Base-by-base conservation (phyloP, 1,139 yeast species). In the Candida pseudocylindracea region DNA sequence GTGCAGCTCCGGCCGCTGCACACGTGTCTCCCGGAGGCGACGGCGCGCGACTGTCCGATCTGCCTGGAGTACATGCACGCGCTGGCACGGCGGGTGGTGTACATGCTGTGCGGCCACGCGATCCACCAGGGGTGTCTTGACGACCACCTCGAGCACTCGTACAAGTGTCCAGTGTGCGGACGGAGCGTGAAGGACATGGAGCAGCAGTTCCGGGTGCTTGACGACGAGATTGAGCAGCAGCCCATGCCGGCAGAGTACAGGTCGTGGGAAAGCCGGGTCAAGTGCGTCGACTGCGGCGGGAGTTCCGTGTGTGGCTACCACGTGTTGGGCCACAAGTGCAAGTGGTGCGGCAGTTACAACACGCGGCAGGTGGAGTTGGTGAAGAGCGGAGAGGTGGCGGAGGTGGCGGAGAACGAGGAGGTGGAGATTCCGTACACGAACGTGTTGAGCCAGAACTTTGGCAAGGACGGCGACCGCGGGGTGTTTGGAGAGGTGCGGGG, bases 31-130 rank as follows among this genome's bases (percentile, higher is more conserved):
- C 80, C 76, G 43, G 73, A 81, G 42, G 72, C 92, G 6, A 81
- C 94, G 1, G 91, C 78, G 48, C 76, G 93, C 37, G 73, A 83
- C 48, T 85, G 96, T 49, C 93, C 94, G 2, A 80, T 85, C 28
- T 85, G 96, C 52, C 81, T 78, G 37, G 95, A 83, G 43, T 83
- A 74, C 48, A 67, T 85, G 66, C 85, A 85, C 48, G 76, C 83
- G 7, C 74, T 91, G n/a, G 71, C 78, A 5, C 66, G 62, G 44
- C 75, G 83, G 26, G 93, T 83, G 29, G 92, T 81, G 12, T 81
- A 83, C 49, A 81, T 85, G 94, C 66, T 69, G 33, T 85, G 96
- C 51, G 95, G 95, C 4, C 96, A 85, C 52, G 80, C 93, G 32
- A 83, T 85, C 38, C 96, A 85, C 52, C 83, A 81, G 46, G 49